A percentile compares a stretch with the other conserved stretches of the same genome.
phyloP scores from a whole-genome alignment of 169 alveolate species.

The Cryptosporidium sp. region DNA sequence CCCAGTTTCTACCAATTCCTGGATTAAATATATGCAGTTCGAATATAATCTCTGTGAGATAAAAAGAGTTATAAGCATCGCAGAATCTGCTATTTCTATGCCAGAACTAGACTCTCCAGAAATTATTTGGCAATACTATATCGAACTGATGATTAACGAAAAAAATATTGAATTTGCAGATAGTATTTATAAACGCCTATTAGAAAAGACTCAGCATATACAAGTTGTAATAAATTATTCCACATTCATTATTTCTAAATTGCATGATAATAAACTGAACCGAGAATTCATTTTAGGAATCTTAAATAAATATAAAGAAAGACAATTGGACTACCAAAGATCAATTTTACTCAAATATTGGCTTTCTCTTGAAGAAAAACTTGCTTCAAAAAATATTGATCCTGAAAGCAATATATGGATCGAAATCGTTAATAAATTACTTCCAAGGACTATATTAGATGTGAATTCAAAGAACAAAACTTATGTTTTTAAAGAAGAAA shows the following conservation, averaged over 20 bases:
- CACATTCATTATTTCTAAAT: conserved; percentile 23
- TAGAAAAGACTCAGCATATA: conserved; percentile 92
- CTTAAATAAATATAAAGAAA: conserved; percentile 35
- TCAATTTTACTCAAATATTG: conserved; percentile 34
- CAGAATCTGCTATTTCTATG: conserved; percentile 81
- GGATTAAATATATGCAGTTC: conserved; percentile 50
- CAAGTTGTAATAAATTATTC: conserved; percentile 78
- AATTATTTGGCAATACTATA: conserved; percentile 84
- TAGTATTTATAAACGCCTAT: conserved; percentile 89
- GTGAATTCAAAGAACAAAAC: conserved; percentile 6
- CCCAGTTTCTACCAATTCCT: conserved; percentile 81
- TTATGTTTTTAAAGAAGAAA: conserved; percentile 45
- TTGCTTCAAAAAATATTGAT: conserved; percentile 3
- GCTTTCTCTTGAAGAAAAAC: conserved; percentile 54
- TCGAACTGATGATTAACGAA: conserved; percentile 83
- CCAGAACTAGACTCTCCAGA: conserved; percentile 86
- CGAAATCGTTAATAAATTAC: conserved; percentile 8
- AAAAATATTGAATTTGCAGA: conserved; percentile 85
- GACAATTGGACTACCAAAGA: conserved; percentile 38
- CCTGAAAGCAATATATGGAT: conserved; percentile 33
- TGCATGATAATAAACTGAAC: conserved; percentile 5
- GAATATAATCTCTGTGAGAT: conserved; percentile 78
- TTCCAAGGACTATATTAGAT: conserved; percentile 22
- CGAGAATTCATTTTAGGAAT: conserved; percentile 37
- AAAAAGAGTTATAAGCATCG: conserved; percentile 82